Evolutionary conservation across 768 basidiomycete genomes (phyloP), one percentile per base, ranked within the genome.

Genomic region (Leucosporidium yakuticum): DNA sequence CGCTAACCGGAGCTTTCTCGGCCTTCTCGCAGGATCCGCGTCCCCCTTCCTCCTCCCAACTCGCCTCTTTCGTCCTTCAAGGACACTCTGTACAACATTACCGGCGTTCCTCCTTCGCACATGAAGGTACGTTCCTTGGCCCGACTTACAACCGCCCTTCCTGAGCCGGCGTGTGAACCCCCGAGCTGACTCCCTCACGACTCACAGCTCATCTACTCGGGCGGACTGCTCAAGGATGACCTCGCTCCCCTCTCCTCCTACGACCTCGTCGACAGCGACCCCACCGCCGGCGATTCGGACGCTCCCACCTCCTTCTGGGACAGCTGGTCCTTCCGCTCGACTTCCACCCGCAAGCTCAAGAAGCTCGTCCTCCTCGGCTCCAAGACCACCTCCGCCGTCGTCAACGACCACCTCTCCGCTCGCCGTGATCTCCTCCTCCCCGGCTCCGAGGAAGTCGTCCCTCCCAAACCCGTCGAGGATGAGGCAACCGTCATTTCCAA

Each of bases 161-260:
- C n/a, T n/a, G n/a, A n/a, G 51, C 17, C 51, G 27, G n/a, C 21
- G n/a, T 17, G 21, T 9, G 51, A 23, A 23, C 14, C 17, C 14
- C 39, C 39, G 39, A 44, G 39, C 39, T 44, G 39, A 44, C 14
- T 15, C 14, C 39, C 8, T 15, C 9, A 23, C 8, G 21, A 2
- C 27, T 27, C 23, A n/a, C 91, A 92, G 78, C 84, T 98, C 75
- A 86, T 98, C 70, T 87, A 89, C 80, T 85, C 88, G 56, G 95
- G 95, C 49, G 92, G 90, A 2, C 84, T 96, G 78, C 88, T 97
- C 84, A 88, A 87, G 73, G 91, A 95, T 77, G 87, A 92, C 77
- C 77, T 80, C 66, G 83, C 85, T 12, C 84, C 87, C 4, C 49
- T 73, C 44, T 64, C 71, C 2, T 53, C 71, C 32, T 73, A 62